phyloP scores from a whole-genome alignment of 2,329 filamentous ascomycete species.

The Aspergillus tanneri region DNA sequence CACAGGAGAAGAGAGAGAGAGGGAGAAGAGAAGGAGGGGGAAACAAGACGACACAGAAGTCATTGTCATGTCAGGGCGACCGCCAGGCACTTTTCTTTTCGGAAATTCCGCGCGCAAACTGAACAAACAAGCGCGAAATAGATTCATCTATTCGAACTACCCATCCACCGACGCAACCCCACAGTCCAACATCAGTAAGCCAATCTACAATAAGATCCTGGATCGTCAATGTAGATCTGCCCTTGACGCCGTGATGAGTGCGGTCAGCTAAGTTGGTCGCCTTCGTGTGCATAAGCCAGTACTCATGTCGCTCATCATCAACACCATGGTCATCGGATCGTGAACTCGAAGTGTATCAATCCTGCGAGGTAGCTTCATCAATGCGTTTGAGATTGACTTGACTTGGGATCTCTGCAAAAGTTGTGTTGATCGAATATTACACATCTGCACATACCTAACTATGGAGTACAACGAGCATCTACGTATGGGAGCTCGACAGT shows the following conservation, averaged over 20 bases:
- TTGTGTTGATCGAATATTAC: too few species aligned
- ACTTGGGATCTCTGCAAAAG: too few species aligned
- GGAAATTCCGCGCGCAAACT: conserved; percentile 6
- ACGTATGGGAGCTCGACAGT: background rate
- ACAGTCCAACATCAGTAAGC: background rate
- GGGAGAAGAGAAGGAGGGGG: background rate
- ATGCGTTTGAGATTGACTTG: background rate
- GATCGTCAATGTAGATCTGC: background rate
- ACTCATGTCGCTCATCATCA: background rate
- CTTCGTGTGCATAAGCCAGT: background rate
- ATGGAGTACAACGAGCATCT: background rate
- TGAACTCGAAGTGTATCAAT: background rate
- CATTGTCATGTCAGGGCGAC: conserved; percentile 1
- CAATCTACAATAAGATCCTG: background rate
- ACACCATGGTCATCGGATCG: background rate
- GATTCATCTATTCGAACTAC: background rate
- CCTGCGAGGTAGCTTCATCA: background rate
- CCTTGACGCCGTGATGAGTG: background rate
- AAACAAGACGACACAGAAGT: background rate
- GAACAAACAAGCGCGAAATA: conserved; percentile 8
- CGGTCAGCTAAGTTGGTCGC: background rate
- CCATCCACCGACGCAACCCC: background rate
- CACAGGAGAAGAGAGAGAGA: background rate
- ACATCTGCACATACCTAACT: too few species aligned
- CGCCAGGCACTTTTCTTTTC: conserved; percentile 2